These are phyloP conservation scores for Macroventuria anomochaeta DNA, from an alignment of 2,329 filamentous ascomycete species.

Conservation along the genomic window DNA sequence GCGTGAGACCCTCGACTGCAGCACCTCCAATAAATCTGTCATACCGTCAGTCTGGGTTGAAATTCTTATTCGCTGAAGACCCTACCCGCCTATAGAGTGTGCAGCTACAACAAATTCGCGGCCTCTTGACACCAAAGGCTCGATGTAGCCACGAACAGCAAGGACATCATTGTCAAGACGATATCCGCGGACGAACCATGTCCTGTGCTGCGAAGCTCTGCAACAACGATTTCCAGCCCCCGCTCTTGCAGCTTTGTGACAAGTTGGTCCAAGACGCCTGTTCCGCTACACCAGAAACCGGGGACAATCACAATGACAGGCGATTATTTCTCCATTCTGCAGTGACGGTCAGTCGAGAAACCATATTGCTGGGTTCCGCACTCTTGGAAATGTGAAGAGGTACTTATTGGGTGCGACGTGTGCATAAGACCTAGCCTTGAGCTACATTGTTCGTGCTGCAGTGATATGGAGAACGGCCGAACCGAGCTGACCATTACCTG, in stretches of 20 bases:
- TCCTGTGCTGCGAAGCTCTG: not conserved
- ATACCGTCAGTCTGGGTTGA: not conserved
- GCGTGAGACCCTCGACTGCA: not conserved
- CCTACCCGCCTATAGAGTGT: not conserved
- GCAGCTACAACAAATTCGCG: not conserved
- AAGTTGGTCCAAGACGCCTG: not conserved
- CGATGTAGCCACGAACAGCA: not conserved
- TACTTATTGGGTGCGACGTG: not conserved
- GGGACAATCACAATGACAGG: not conserved
- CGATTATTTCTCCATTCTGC: not conserved
- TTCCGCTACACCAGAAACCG: not conserved
- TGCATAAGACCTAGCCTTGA: not conserved
- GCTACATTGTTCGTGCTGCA: not conserved
- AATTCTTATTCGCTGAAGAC: not conserved
- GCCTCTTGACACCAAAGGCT: not conserved
- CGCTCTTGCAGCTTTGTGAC: not conserved
- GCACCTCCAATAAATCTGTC: not conserved
- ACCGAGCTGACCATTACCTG: too few species aligned
- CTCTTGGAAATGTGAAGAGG: too few species aligned
- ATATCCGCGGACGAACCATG: not conserved
- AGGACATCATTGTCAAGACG: not conserved
- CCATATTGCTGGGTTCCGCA: not conserved
- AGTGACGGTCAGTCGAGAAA: not conserved
- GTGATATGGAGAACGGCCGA: not conserved
- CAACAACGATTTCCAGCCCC: not conserved